phyloP scores from a whole-genome alignment of 352 stramenopile species.

The Stephanocyclus meneghinianus region DNA sequence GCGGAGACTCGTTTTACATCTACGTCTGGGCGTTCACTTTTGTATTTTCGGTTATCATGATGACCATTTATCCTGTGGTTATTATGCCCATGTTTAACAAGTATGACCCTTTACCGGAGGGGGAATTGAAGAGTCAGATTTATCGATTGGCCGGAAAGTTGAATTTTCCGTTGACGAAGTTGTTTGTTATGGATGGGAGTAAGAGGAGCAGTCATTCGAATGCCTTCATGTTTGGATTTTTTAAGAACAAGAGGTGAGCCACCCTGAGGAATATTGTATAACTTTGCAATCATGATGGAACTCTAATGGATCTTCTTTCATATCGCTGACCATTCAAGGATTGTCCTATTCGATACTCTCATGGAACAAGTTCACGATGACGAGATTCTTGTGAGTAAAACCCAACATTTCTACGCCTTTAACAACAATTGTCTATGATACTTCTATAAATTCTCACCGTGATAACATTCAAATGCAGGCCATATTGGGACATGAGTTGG shows the following conservation, averaged over 20 bases:
- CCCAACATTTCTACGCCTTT: background rate
- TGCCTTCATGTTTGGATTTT: conserved; percentile 92
- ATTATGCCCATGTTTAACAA: conserved; percentile 99
- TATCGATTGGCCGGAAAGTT: conserved; percentile 89
- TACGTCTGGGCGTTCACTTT: conserved; percentile 96
- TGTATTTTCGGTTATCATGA: conserved; percentile 91
- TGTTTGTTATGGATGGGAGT: conserved; percentile 97
- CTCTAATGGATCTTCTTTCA: background rate
- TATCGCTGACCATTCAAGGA: conserved; percentile 8
- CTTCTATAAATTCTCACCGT: too few relatives aligned
- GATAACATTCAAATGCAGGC: conserved; percentile 53
- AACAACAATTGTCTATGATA: too few relatives aligned
- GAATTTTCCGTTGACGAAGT: conserved; percentile 93
- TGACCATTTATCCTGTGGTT: conserved; percentile 92
- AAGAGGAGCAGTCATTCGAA: conserved; percentile 87
- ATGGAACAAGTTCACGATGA: conserved; percentile 90
- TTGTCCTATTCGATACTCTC: conserved; percentile 95
- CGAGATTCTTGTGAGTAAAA: conserved; percentile 87
- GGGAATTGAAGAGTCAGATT: conserved; percentile 89
- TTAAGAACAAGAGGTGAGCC: conserved; percentile 90
- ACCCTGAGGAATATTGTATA: conserved; percentile 67
- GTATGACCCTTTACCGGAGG: conserved; percentile 82
- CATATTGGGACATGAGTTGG: conserved; percentile 93
- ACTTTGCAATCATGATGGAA: background rate
- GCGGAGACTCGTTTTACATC: conserved; percentile 85